These are phyloP conservation scores for Penicillium capsulatum DNA, from an alignment of 2,329 filamentous ascomycete species.

Conservation along the genomic window DNA sequence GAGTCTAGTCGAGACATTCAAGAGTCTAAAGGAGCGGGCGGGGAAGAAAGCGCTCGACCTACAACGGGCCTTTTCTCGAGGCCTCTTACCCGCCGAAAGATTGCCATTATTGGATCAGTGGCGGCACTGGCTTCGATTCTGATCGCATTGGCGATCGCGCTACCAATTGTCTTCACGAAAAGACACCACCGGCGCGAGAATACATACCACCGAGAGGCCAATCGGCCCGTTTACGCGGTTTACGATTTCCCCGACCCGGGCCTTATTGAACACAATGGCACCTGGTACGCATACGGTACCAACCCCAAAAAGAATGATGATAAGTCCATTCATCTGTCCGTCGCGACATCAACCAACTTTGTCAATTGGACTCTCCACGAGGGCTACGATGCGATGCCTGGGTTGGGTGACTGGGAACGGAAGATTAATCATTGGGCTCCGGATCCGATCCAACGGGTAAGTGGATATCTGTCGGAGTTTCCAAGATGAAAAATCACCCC, in stretches of 20 bases:
- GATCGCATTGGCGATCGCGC: slow-evolving; percentile 18
- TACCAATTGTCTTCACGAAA: slow-evolving; percentile 18
- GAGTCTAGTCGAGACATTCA: no score
- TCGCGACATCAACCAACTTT: slow-evolving; percentile 49
- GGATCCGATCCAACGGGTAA: slow-evolving; percentile 50
- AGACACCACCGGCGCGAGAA: slow-evolving; percentile 3
- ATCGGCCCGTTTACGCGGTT: slow-evolving; percentile 20
- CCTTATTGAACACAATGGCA: slow-evolving; percentile 29
- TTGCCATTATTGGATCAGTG: slow-evolving; percentile 7
- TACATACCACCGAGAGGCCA: slow-evolving; percentile 17
- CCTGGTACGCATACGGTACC: slow-evolving; percentile 35
- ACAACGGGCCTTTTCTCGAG: no score
- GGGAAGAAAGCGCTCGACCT: no score
- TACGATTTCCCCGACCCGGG: slow-evolving; percentile 32
- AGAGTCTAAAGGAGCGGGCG: no score
- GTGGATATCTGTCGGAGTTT: no score
- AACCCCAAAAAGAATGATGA: slow-evolving; percentile 19
- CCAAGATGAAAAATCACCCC: no score
- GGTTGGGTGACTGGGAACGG: slow-evolving; percentile 50
- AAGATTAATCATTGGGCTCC: slow-evolving; percentile 57
- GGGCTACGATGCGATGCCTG: slow-evolving; percentile 51
- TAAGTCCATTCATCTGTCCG: slow-evolving; percentile 45
- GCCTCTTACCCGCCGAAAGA: slow-evolving; percentile 15
- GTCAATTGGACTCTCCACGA: slow-evolving; percentile 43
- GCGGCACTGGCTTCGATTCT: slow-evolving; percentile 12